Evolutionary conservation across 495 filamentous ascomycete genomes (phyloP).

Genomic region (Penicillium lividum): DNA sequence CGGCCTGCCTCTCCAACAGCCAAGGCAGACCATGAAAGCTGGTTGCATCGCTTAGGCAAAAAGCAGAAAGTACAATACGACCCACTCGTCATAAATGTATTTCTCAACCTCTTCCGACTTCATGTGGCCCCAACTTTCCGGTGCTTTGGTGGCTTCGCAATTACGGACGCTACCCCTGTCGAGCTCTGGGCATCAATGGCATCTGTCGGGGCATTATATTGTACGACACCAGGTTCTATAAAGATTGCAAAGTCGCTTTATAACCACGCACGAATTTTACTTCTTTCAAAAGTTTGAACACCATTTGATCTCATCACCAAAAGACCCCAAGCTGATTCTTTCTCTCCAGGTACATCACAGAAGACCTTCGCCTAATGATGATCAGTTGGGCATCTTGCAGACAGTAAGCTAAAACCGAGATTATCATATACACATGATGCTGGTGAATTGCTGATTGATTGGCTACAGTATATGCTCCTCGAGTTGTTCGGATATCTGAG

Average conservation of each 20-base stretch:
- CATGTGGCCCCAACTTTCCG: background rate
- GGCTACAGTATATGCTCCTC: background rate
- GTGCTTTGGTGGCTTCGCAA: background rate
- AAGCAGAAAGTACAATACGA: background rate
- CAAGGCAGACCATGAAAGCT: background rate
- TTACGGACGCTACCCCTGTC: background rate
- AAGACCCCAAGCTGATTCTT: background rate
- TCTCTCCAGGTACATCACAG: background rate
- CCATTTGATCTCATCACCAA: background rate
- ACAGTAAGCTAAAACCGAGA: background rate
- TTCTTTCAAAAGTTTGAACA: background rate
- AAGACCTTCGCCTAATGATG: background rate
- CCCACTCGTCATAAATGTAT: background rate
- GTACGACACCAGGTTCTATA: background rate
- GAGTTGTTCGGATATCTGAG: background rate
- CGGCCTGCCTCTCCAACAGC: background rate
- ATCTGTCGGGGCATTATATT: background rate
- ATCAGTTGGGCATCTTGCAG: background rate
- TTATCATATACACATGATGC: too few species aligned
- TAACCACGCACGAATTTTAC: background rate
- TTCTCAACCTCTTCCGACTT: background rate
- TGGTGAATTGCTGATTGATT: background rate
- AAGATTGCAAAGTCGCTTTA: background rate
- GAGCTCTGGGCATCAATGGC: background rate
- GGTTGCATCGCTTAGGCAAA: background rate